Conservation (phyloP, 345 rosid species). For the Aquilaria yunnanensis region DNA sequence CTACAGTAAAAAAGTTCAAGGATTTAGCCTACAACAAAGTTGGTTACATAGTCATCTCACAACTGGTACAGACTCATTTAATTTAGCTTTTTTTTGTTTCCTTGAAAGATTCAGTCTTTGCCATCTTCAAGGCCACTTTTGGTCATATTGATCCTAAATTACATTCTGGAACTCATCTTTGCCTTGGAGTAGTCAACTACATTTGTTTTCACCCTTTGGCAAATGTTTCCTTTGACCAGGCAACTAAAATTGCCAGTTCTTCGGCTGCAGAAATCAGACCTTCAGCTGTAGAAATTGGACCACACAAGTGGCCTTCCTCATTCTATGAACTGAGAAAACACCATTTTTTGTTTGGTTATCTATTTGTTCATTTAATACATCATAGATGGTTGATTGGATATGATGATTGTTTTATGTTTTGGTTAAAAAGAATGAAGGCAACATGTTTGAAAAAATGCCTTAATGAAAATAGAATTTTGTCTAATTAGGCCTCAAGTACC, state of each 20-base stretch:
- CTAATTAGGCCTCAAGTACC: no score
- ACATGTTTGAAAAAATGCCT: no score
- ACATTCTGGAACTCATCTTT: conserved; percentile 80
- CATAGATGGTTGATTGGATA: no score
- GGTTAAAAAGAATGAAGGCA: no score
- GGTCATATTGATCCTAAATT: conserved; percentile 48
- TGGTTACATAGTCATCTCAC: conserved; percentile 72
- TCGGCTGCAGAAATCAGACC: conserved; percentile 65
- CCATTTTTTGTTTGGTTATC: no score
- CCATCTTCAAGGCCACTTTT: conserved; percentile 80
- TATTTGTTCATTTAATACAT: no score
- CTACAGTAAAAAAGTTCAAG: conserved; percentile 72
- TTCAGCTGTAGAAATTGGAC: neutral
- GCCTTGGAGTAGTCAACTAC: conserved; percentile 92
- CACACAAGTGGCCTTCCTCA: no score
- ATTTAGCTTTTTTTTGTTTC: conserved; percentile 30
- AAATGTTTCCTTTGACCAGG: conserved; percentile 49
- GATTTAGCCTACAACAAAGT: conserved; percentile 74
- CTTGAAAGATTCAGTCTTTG: conserved; percentile 45
- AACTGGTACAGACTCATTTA: conserved; percentile 19
- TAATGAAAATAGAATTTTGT: no score
- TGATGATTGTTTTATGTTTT: no score
- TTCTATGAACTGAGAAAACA: no score
- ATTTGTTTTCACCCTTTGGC: conserved; percentile 84
- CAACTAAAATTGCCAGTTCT: conserved; percentile 55